Percentiles rank a stretch among this genome's conserved stretches.
These are phyloP conservation scores for Coemansia biformis DNA, from an alignment of 192 early-diverging fungal species.

Conservation along the genomic window DNA sequence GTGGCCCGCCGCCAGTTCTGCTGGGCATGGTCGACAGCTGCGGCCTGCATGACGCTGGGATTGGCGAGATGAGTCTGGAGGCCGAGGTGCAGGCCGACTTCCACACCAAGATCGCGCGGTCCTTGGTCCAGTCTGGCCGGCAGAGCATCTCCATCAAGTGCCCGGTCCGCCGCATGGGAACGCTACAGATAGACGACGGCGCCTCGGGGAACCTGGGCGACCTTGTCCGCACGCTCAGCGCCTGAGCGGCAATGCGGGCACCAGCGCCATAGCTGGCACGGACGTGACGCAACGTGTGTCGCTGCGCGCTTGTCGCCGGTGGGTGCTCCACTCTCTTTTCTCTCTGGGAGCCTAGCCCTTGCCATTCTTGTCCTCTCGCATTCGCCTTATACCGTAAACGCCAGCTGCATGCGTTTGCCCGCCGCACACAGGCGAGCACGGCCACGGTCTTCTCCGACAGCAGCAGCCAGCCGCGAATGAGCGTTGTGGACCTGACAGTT, in stretches of 20 bases:
- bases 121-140: conserved; percentile 32
- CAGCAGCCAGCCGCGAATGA: conserved; percentile 20
- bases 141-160: conserved; percentile 41
- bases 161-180: conserved; percentile 42
- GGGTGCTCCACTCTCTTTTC: too few relatives aligned
- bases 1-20: conserved; percentile 41
- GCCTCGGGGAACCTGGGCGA: conserved; percentile 41
- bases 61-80: conserved; percentile 46
- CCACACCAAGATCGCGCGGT: conserved; percentile 42
- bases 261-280: too few relatives aligned
- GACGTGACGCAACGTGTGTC: too few relatives aligned
- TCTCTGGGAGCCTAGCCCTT: too few relatives aligned
- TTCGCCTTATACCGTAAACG: too few relatives aligned
- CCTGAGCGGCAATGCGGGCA: too few relatives aligned
- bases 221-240: too few relatives aligned
- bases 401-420: too few relatives aligned
- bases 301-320: too few relatives aligned
- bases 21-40: conserved; percentile 50
- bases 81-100: conserved; percentile 43
- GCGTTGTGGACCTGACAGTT: conserved; percentile 20
- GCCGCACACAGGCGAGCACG: too few relatives aligned
- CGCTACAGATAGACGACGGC: conserved; percentile 43
- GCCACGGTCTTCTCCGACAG: too few relatives aligned
- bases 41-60: conserved; percentile 38
- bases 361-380: too few relatives aligned